These are phyloP conservation scores for Coemansia sp. DNA, from an alignment of 192 early-diverging fungal species.

Conservation along the genomic window DNA sequence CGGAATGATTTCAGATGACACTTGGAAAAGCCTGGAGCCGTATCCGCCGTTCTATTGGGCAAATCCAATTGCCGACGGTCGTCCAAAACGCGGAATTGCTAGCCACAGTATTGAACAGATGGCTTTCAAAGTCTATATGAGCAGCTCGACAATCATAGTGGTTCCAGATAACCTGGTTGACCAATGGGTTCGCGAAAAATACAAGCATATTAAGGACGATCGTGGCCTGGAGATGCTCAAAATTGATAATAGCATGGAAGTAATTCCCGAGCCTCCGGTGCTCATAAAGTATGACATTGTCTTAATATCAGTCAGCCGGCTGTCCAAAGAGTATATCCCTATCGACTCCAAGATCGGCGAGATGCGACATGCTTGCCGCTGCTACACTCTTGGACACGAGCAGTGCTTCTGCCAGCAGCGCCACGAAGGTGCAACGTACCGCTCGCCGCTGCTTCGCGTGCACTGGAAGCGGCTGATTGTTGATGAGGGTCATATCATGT, in stretches of 20 bases:
- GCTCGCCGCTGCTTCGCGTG: conserved; percentile 69
- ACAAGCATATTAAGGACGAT: conserved; percentile 57
- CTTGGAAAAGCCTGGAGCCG: conserved; percentile 43
- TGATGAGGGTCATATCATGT: conserved; percentile 81
- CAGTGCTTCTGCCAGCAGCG: conserved; percentile 16
- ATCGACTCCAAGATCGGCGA: conserved; percentile 42
- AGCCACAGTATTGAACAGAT: conserved; percentile 10
- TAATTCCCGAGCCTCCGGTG: conserved; percentile 53
- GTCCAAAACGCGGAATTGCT: conserved; percentile 12
- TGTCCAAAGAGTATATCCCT: conserved; percentile 61
- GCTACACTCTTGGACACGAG: conserved; percentile 24
- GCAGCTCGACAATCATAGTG: conserved; percentile 67
- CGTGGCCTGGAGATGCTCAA: conserved; percentile 56
- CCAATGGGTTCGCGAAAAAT: conserved; percentile 79
- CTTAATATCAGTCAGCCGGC: conserved; percentile 64
- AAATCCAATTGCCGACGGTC: conserved; percentile 26
- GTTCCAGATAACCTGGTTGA: conserved; percentile 75
- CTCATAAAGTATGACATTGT: conserved; percentile 71
- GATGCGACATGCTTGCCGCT: conserved; percentile 46
- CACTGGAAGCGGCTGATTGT: conserved; percentile 81
- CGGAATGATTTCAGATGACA: conserved; percentile 39
- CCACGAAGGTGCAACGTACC: conserved; percentile 18
- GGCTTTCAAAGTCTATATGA: conserved; percentile 59
- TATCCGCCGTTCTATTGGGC: conserved; percentile 62
- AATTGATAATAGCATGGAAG: conserved; percentile 45